Conservation (phyloP, 202 grass and related monocot species). For the Bolboschoenoplectus hybrid region DNA sequence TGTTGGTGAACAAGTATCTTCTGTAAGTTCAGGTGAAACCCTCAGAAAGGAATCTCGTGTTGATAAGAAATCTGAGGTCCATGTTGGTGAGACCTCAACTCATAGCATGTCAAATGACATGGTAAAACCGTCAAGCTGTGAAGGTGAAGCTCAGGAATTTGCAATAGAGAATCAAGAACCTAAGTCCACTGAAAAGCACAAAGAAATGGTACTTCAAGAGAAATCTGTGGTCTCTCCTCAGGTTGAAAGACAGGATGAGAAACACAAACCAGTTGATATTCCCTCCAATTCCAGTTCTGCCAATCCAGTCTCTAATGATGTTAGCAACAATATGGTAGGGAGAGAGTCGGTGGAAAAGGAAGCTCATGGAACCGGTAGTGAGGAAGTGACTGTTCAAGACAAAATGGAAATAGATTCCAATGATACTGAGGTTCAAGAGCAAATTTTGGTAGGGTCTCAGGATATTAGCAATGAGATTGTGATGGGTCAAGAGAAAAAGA, state of each 20-base stretch:
- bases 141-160: neutral
- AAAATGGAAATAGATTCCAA: slow-evolving; percentile 30
- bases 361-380: slow-evolving; percentile 9
- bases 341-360: neutral
- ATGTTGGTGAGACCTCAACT: neutral
- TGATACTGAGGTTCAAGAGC: slow-evolving; percentile 11
- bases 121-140: slow-evolving; percentile 10
- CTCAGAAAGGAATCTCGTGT: slow-evolving; percentile 8
- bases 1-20: slow-evolving; percentile 15
- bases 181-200: neutral
- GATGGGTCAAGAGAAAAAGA: neutral
- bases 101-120: neutral
- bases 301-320: neutral
- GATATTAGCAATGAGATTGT: slow-evolving; percentile 4
- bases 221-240: neutral
- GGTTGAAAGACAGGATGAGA: slow-evolving; percentile 24
- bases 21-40: slow-evolving; percentile 2
- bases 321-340: neutral
- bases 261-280: slow-evolving; percentile 25
- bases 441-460: neutral
- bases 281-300: neutral
- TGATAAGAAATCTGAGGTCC: slow-evolving; percentile 6
- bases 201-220: neutral
- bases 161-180: neutral
- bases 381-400: slow-evolving; percentile 21